Evolutionary conservation across 176 grass and related monocot genomes (phyloP).

Genomic region (Raddia guianensis): DNA sequence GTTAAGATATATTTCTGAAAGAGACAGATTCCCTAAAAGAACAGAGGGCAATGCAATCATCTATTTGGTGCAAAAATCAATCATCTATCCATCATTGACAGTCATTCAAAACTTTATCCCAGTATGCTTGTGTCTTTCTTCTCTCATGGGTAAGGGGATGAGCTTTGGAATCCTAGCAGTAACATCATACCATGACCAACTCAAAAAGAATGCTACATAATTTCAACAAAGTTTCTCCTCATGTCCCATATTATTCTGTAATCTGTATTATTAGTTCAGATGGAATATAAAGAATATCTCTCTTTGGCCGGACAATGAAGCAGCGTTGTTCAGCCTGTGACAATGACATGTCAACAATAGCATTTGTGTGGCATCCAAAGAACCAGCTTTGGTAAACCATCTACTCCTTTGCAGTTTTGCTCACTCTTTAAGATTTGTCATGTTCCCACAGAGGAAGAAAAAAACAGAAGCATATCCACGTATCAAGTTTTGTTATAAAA

Average conservation of each 20-base stretch:
- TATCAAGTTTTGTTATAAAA: conserved; percentile 21
- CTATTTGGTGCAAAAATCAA: conserved; percentile 31
- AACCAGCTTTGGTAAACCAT: conserved; percentile 47
- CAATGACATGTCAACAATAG: conserved; percentile 50
- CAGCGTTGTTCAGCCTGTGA: conserved; percentile 44
- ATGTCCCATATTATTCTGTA: conserved; percentile 2
- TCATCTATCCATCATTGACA: conserved; percentile 23
- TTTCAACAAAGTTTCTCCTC: background rate
- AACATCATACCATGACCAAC: background rate
- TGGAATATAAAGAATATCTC: conserved; percentile 1
- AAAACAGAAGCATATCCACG: conserved; percentile 13
- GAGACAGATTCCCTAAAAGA: background rate
- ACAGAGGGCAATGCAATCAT: conserved; percentile 24
- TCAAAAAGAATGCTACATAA: conserved; percentile 20
- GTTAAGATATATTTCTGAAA: background rate
- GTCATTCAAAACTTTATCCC: background rate
- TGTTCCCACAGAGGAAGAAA: conserved; percentile 44
- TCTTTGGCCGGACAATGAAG: conserved; percentile 31
- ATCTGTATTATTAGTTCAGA: conserved; percentile 30
- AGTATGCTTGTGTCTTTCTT: conserved; percentile 29
- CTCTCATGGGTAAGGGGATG: conserved; percentile 20
- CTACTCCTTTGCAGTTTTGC: conserved; percentile 42
- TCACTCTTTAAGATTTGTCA: conserved; percentile 49
- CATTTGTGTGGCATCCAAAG: conserved; percentile 41
- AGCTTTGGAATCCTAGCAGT: conserved; percentile 4